These are phyloP conservation scores for Magnusiomyces ingens DNA, from an alignment of 1,139 yeast genomes.

Conservation along the genomic window DNA sequence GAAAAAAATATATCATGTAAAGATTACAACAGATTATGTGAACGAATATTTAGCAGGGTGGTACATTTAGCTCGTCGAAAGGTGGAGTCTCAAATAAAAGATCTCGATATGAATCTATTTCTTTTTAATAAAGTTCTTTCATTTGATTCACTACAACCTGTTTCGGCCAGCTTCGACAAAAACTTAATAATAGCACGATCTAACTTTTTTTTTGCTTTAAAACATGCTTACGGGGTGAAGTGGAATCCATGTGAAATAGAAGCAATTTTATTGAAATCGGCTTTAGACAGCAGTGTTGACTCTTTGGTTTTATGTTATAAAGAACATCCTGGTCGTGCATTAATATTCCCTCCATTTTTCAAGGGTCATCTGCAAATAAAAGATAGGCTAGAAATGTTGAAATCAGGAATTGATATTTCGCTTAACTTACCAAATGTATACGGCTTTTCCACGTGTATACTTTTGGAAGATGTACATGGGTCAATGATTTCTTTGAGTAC, in stretches of 20 bases:
- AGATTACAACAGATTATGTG: not conserved
- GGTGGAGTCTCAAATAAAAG: constrained; percentile 20
- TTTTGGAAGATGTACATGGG: constrained; percentile 10
- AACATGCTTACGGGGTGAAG: constrained; percentile 22
- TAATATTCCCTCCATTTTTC: constrained; percentile 34
- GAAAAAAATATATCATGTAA: not conserved
- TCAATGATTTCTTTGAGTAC: constrained; percentile 6
- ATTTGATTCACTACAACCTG: constrained; percentile 27
- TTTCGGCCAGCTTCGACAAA: constrained; percentile 29
- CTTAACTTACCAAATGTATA: no score
- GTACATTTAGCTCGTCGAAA: constrained; percentile 21
- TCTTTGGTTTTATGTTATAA: constrained; percentile 33
- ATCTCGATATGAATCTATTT: constrained; percentile 24
- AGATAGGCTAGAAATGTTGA: not conserved
- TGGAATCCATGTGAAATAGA: constrained; percentile 19
- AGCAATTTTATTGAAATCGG: constrained; percentile 27
- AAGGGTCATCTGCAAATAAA: constrained; percentile 26
- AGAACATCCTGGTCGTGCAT: constrained; percentile 32
- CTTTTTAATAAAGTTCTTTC: constrained; percentile 29
- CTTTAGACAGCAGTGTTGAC: constrained; percentile 22
- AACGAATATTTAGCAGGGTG: constrained; percentile 19
- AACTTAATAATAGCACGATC: constrained; percentile 29
- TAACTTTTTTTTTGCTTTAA: constrained; percentile 30
- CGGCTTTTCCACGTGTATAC: no score
- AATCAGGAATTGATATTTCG: not conserved